A percentile compares a stretch with the other conserved stretches of the same genome.
phyloP scores from a whole-genome alignment of 257 asterid genomes.

The Nicotiana paniculata region DNA sequence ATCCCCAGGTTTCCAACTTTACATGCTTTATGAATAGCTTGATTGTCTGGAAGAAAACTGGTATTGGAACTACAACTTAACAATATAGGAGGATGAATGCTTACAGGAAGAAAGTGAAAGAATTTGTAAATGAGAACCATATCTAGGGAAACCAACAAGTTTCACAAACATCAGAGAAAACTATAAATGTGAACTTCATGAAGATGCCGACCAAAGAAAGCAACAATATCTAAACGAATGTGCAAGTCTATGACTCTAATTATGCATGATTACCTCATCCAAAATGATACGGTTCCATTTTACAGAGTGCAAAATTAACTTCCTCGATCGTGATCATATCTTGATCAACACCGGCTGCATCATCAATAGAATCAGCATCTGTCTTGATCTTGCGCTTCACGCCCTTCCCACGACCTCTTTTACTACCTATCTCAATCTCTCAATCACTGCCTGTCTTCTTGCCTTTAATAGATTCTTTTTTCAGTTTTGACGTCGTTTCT shows the following conservation, averaged over 20 bases:
- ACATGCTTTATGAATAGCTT: background rate
- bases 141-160: background rate
- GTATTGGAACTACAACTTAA: background rate
- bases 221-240: background rate
- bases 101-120: background rate
- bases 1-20: background rate
- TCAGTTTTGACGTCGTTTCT: slow-evolving; percentile 17
- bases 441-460: slow-evolving; percentile 12
- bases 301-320: slow-evolving; percentile 69
- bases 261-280: slow-evolving; percentile 59
- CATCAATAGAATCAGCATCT: slow-evolving; percentile 22
- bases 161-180: background rate
- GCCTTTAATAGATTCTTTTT: slow-evolving; percentile 19
- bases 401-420: slow-evolving; percentile 20
- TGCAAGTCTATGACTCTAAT: background rate
- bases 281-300: slow-evolving; percentile 77
- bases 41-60: background rate
- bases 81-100: background rate
- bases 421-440: slow-evolving; percentile 22
- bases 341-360: slow-evolving; percentile 23
- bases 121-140: background rate
- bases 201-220: background rate
- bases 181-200: background rate
- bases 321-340: slow-evolving; percentile 21
- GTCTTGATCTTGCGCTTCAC: slow-evolving; percentile 13